phyloP scores from a whole-genome alignment of 169 alveolate species.

The Babesia caballi region DNA sequence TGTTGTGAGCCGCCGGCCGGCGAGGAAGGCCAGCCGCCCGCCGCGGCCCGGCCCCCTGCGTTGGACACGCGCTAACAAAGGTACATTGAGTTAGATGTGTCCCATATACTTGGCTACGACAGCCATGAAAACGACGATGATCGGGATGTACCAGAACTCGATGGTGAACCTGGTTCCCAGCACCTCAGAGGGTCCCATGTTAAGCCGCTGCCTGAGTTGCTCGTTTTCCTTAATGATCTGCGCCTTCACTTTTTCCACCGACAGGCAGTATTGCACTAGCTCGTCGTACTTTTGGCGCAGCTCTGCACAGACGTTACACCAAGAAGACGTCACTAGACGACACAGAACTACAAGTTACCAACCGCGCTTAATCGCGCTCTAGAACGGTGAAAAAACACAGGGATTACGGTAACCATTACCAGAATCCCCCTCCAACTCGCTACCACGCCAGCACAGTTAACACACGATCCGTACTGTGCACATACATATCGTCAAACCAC shows the following conservation, averaged over 20 bases:
- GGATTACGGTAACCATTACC: not conserved
- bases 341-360: too few species aligned
- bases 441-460: not conserved
- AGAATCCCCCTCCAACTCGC: not conserved
- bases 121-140: constrained; percentile 42
- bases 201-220: constrained; percentile 61
- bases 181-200: constrained; percentile 21
- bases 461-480: not conserved
- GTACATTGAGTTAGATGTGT: constrained; percentile 25
- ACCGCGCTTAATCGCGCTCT: too few species aligned
- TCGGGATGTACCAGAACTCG: constrained; percentile 66
- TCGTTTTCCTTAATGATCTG: constrained; percentile 76
- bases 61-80: not conserved
- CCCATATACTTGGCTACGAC: constrained; percentile 55
- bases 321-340: too few species aligned
- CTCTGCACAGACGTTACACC: constrained; percentile 50
- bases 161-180: constrained; percentile 38
- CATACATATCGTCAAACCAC: not conserved
- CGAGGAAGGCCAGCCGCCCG: not conserved
- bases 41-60: not conserved
- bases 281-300: constrained; percentile 80
- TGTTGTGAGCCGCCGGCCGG: not conserved
- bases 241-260: constrained; percentile 82
- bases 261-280: constrained; percentile 81
- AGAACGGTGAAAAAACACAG: too few species aligned